phyloP scores from a whole-genome alignment of 805 yeast genomes.

The Hanseniaspora meyeri region DNA sequence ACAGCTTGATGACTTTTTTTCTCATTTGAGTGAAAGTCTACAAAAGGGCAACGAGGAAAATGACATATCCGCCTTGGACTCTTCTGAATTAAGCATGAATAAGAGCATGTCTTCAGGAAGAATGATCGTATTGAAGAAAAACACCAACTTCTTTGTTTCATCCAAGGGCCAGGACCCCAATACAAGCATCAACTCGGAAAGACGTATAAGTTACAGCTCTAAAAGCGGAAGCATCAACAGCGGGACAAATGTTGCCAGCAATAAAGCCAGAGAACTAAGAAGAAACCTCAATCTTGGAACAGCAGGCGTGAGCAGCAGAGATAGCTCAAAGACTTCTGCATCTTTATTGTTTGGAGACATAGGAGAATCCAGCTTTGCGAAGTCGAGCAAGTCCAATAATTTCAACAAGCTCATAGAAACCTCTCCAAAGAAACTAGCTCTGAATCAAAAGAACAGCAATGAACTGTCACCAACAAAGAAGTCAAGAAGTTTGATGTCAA shows the following conservation, averaged over 20 bases:
- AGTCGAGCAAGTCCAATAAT: constrained; percentile 1
- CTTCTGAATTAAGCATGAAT: background rate
- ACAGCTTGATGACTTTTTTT: background rate
- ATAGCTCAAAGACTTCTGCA: background rate
- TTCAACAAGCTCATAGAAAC: constrained; percentile 11
- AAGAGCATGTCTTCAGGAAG: background rate
- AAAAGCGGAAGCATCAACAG: background rate
- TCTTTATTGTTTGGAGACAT: background rate
- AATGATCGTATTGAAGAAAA: constrained; percentile 2
- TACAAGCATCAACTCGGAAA: background rate
- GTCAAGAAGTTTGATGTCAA: constrained; percentile 1
- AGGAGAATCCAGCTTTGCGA: constrained; percentile 1
- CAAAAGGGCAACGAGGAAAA: background rate
- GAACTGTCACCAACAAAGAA: background rate
- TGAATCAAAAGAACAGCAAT: background rate
- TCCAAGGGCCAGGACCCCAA: background rate
- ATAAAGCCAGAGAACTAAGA: background rate
- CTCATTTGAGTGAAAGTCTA: background rate
- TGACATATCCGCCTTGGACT: background rate
- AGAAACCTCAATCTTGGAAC: constrained; percentile 3
- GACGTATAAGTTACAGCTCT: background rate
- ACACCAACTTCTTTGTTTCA: constrained; percentile 5
- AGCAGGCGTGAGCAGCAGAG: background rate
- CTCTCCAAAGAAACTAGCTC: constrained; percentile 8
- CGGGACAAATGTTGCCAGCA: background rate